A percentile compares a stretch with the other conserved stretches of the same genome.
Evolutionary conservation across 2,329 filamentous ascomycete genomes (phyloP).

Genomic region (Penicillium sp.): DNA sequence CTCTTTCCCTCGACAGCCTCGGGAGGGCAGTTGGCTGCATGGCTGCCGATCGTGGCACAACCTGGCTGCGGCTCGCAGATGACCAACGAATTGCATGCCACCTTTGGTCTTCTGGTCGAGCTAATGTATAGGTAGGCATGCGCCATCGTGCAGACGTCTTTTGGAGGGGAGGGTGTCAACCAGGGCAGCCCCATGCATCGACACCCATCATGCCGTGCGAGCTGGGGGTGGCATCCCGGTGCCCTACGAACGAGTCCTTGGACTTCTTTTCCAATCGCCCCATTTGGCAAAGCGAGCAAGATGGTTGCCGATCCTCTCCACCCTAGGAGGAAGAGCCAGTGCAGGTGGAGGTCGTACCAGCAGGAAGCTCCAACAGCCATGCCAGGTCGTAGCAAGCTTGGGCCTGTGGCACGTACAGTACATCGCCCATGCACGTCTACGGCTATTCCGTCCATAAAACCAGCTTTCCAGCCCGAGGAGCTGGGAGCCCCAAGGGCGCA

Average conservation of each 20-base stretch:
- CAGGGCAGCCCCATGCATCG: not conserved
- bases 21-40: conserved; percentile 13
- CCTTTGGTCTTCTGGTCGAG: conserved; percentile 1
- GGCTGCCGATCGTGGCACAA: conserved; percentile 16
- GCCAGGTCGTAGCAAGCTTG: conserved; percentile 4
- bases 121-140: conserved; percentile 7
- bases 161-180: not conserved
- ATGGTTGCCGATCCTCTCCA: conserved; percentile 14
- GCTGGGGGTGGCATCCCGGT: not conserved
- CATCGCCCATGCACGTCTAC: conserved; percentile 1
- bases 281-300: conserved; percentile 12
- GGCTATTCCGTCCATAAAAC: conserved; percentile 10
- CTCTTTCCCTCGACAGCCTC: too few species aligned
- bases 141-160: not conserved
- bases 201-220: too few species aligned
- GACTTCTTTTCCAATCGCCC: conserved; percentile 16
- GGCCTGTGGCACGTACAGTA: conserved; percentile 8
- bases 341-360: too few species aligned
- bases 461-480: conserved; percentile 15
- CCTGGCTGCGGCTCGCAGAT: conserved; percentile 17
- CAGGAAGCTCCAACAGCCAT: not conserved
- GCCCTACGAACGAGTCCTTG: not conserved
- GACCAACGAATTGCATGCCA: conserved; percentile 16
- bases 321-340: too few species aligned
- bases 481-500: conserved; percentile 7